A percentile compares a stretch with the other conserved stretches of the same genome.
Conservation (phyloP, 257 asterid genomes). For the Marsdenia floribunda region DNA sequence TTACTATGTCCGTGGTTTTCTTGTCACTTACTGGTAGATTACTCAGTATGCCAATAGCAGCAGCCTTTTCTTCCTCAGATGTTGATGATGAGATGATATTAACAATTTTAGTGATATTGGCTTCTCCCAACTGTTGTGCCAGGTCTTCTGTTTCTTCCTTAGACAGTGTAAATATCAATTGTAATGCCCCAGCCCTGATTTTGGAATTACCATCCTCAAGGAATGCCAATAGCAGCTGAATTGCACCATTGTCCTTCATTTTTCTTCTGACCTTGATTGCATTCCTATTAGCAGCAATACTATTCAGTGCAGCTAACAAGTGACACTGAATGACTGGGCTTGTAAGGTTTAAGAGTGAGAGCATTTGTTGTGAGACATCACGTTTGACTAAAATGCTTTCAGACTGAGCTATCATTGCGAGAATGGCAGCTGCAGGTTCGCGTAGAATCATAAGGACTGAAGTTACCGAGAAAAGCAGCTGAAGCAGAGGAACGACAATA, state of each 20-base stretch:
- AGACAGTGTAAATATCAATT: constrained; percentile 44
- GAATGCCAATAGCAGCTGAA: constrained; percentile 65
- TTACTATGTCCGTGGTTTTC: constrained; percentile 54
- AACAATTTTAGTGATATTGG: constrained; percentile 32
- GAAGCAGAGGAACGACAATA: constrained; percentile 49
- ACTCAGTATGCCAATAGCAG: constrained; percentile 70
- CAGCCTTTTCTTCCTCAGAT: constrained; percentile 47
- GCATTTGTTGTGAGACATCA: constrained; percentile 78
- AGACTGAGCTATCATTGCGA: constrained; percentile 71
- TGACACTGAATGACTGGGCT: constrained; percentile 71
- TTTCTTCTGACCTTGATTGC: constrained; percentile 49
- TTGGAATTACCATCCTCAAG: constrained; percentile 35
- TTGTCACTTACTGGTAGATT: constrained; percentile 51
- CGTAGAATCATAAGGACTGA: constrained; percentile 76
- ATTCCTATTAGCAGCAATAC: constrained; percentile 49
- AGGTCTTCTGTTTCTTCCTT: constrained; percentile 44
- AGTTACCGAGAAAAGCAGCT: constrained; percentile 91
- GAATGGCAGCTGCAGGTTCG: constrained; percentile 90
- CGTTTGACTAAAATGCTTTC: constrained; percentile 58
- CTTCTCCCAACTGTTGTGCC: constrained; percentile 49
- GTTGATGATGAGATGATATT: constrained; percentile 35
- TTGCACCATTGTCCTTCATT: constrained; percentile 69
- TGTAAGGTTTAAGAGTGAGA: constrained; percentile 67
- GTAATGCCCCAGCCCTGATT: constrained; percentile 48
- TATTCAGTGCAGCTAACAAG: constrained; percentile 64